These are phyloP conservation scores for Forsythia viridissima DNA, from an alignment of 257 asterid genomes.

Conservation along the genomic window DNA sequence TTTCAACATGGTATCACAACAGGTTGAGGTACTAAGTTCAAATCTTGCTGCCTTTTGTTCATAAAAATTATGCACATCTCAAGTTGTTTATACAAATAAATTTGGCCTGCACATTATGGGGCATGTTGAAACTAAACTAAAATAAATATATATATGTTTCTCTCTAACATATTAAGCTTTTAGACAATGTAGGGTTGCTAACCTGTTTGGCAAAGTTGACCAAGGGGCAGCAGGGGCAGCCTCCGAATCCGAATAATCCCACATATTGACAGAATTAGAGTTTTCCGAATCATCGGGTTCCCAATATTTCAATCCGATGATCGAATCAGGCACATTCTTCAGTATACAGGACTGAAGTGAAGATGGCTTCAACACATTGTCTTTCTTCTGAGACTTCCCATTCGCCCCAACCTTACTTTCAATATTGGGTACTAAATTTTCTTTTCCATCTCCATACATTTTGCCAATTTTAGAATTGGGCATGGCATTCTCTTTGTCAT, in stretches of 20 bases:
- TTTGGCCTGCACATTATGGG: too few relatives aligned
- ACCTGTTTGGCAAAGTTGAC: slow-evolving; percentile 90
- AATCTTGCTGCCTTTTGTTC: too few relatives aligned
- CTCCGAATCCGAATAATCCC: slow-evolving; percentile 92
- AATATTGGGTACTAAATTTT: slow-evolving; percentile 27
- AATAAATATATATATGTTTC: too few relatives aligned
- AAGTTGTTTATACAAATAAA: too few relatives aligned
- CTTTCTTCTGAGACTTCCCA: slow-evolving; percentile 33
- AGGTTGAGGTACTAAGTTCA: too few relatives aligned
- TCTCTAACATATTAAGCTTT: too few relatives aligned
- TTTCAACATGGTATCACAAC: too few relatives aligned
- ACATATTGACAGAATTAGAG: slow-evolving; percentile 51
- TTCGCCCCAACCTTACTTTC: slow-evolving; percentile 11
- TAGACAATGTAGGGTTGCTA: background rate
- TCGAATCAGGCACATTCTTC: slow-evolving; percentile 61
- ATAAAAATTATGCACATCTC: too few relatives aligned
- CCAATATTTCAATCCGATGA: slow-evolving; percentile 45
- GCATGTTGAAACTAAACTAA: too few relatives aligned
- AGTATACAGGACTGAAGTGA: slow-evolving; percentile 72
- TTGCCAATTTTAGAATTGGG: slow-evolving; percentile 35
- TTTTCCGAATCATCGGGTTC: slow-evolving; percentile 42
- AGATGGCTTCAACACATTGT: slow-evolving; percentile 55
- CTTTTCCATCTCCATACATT: slow-evolving; percentile 23
- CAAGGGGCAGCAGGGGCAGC: slow-evolving; percentile 93
- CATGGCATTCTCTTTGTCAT: slow-evolving; percentile 47